Base-by-base conservation (phyloP, 2,329 filamentous ascomycete species). In the Pestalotiopsis sp. region DNA sequence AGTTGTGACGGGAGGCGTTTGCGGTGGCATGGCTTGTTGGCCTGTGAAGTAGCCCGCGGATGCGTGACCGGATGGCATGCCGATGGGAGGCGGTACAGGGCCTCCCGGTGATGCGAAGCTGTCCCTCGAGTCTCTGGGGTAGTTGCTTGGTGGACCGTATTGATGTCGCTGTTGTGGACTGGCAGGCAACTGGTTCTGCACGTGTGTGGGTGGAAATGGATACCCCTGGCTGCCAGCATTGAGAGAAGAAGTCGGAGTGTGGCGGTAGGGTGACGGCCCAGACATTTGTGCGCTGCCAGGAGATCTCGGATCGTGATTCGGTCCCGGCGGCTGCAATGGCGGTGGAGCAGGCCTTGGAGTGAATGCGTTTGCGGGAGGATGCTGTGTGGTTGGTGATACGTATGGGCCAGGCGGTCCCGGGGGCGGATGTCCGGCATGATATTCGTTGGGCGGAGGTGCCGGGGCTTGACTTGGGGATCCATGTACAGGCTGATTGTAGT, bases 111-210 rank as follows among this genome's bases (percentile, higher is more conserved):
- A 78, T 72, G 70, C 70, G 69, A 84, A 86, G 76, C 81, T 83
- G 68, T 88, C 84, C 70, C 83, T 80, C 62, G 79, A 56, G 31
- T 71, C 76, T 49, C 75, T 79, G 60, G 83, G 79, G 66, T 84
- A 84, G 58, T 78, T 77, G 70, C 80, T 78, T 25, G 80, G 71
- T 38, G 85, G 82, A 14, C 84, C 83, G 72, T 87, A 87, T 71
- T 85, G 85, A 69, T 86, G 84, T 59, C 84, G 83, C 76, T 86
- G 84, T 68, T 83, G 80, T 25, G 86, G 86, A 72, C 86, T 88
- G 31, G 80, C 77, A 39, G 84, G 78, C 66, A 83, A 81, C 41
- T 82, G 81, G 36, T 81, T 69, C 39, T 76, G 75, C 17, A 52
- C 65, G 39, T 72, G 73, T 20, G 71, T 80, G 25, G 81, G 78